Percentiles rank a stretch among this genome's conserved stretches.
Conservation (phyloP, 768 basidiomycete genomes). For the Mycena kentingensis region DNA sequence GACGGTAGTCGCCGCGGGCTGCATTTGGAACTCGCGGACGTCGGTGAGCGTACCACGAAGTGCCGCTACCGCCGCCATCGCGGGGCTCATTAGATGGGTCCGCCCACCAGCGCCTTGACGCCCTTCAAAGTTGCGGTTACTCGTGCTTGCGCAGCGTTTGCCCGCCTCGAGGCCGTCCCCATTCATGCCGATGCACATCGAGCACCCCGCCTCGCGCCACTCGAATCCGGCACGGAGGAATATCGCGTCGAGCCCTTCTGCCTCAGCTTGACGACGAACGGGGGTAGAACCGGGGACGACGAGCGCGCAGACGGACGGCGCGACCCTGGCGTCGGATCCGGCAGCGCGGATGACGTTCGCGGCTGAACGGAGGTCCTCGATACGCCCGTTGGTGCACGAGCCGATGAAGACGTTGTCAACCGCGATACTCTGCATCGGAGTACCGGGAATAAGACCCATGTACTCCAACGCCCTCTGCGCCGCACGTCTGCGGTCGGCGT, state of each 20-base stretch:
- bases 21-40: conserved; percentile 74
- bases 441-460: conserved; percentile 83
- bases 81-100: conserved; percentile 86
- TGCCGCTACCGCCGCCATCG: conserved; percentile 92
- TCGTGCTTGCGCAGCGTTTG: conserved; percentile 87
- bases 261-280: conserved; percentile 88
- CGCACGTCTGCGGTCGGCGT: conserved; percentile 64
- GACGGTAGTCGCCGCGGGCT: conserved; percentile 42
- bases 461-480: conserved; percentile 78
- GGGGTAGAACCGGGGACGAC: conserved; percentile 90
- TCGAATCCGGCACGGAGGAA: conserved; percentile 93
- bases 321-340: conserved; percentile 72
- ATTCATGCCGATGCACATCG: conserved; percentile 97
- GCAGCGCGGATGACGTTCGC: conserved; percentile 76
- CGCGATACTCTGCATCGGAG: conserved; percentile 73
- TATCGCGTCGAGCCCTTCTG: conserved; percentile 81
- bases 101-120: conserved; percentile 86
- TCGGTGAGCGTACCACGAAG: conserved; percentile 84
- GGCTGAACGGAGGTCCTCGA: conserved; percentile 89
- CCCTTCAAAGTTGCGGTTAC: conserved; percentile 93
- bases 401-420: conserved; percentile 93
- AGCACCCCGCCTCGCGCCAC: conserved; percentile 94
- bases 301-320: conserved; percentile 79
- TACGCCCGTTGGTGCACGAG: conserved; percentile 92
- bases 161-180: conserved; percentile 85